phyloP scores from a whole-genome alignment of 345 rosid species.

The sweet orange (Citrus sinensis) region DNA sequence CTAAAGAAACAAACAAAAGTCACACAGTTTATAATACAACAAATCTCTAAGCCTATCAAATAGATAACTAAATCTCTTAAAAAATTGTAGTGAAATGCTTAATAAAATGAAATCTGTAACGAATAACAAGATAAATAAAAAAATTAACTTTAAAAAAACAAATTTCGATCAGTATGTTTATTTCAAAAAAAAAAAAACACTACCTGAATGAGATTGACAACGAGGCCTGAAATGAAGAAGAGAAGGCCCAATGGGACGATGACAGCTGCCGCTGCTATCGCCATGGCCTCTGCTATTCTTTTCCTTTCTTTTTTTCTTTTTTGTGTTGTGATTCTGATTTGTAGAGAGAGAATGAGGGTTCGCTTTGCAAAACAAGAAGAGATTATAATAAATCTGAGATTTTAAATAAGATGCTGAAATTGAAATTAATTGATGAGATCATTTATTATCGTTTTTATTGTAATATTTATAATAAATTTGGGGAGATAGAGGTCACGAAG shows the following conservation, averaged over 20 bases:
- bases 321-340: background rate
- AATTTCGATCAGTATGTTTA: background rate
- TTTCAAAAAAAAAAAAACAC: background rate
- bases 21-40: background rate
- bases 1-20: conserved; percentile 1
- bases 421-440: background rate
- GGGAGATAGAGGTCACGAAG: background rate
- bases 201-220: conserved; percentile 89
- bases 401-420: background rate
- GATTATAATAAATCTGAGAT: background rate
- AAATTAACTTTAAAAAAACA: background rate
- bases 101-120: conserved; percentile 3
- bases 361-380: background rate
- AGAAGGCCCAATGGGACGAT: conserved; percentile 78
- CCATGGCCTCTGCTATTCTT: conserved; percentile 39
- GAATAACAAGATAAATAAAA: background rate
- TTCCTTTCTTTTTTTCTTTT: background rate
- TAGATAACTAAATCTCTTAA: background rate
- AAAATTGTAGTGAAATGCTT: background rate
- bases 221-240: conserved; percentile 85
- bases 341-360: too few species aligned
- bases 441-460: too few species aligned
- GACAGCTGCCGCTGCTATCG: conserved; percentile 68
- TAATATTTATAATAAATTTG: too few species aligned
- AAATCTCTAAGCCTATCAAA: background rate